Evolutionary conservation across 2,329 filamentous ascomycete species (phyloP), one percentile per base, ranked within the genome.

Genomic region (Clonostachys byssicola): DNA sequence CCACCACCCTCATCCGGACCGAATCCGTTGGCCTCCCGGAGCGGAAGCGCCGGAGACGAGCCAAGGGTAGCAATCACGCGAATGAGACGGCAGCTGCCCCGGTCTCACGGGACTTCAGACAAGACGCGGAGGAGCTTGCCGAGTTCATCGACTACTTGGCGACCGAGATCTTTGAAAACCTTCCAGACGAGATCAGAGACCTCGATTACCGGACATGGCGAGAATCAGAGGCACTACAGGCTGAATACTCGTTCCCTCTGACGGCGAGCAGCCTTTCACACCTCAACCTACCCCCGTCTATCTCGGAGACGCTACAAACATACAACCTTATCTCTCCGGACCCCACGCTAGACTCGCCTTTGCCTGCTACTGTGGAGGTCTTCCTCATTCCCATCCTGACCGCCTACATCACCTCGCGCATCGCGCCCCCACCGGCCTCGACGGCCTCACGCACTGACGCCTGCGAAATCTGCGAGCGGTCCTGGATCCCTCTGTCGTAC

Each of bases 141-240:
- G 90, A 95, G 2, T 95, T 95, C 65, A 83, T 88, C 46, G 84
- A 92, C 71, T 94, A 92, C 64, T 77, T 94, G 33, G 83, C 88
- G 20, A 66, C 71, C 43, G 79, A 88, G 60, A 80, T 85, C 46
- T 95, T 92, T 64, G 66, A 74, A 6, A 72, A 68, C 35, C 75
- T 95, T 2, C 88, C 88, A 0, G 18, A 59, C 0, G 71, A 78
- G 16, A 71, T 94, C 1, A 77, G 81, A 53, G 73, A 70, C 2
- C 67, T 92, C 3, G 78, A 81, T 23, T 81, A 89, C 64, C 65
- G 79, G 41, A 63, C 66, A 41, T 78, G 80, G 61, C 51, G 64
- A 16, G 63, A 67, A 6, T 57, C 60, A 1, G 50, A 56, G 12
- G 45, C 61, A 2, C 69, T 89, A 4, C 73, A 78, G 54, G 60